These are phyloP conservation scores for Choiromyces venosus DNA, from an alignment of 495 filamentous ascomycete species.

Conservation along the genomic window DNA sequence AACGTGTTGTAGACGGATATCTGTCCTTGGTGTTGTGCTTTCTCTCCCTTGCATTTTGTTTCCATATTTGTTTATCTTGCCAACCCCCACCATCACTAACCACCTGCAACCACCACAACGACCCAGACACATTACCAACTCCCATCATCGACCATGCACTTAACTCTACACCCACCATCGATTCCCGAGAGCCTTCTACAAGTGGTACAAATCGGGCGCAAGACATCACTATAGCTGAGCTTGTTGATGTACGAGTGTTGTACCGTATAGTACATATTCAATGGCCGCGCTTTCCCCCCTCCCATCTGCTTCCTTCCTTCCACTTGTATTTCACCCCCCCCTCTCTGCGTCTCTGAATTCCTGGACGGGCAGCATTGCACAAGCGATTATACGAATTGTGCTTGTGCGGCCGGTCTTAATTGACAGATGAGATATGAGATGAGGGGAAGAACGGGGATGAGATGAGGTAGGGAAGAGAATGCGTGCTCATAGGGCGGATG, in stretches of 20 bases:
- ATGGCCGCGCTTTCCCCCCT: background rate
- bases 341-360: background rate
- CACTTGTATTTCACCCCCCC: background rate
- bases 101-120: background rate
- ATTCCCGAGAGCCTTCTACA: background rate
- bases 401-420: background rate
- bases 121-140: background rate
- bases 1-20: background rate
- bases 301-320: background rate
- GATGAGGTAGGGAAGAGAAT: background rate
- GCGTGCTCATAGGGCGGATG: background rate
- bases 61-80: background rate
- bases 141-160: background rate
- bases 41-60: background rate
- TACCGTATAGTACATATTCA: background rate
- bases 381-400: background rate
- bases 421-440: background rate
- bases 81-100: background rate
- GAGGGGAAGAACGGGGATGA: background rate
- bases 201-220: background rate
- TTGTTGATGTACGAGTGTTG: background rate
- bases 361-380: background rate
- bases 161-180: background rate
- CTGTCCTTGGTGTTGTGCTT: background rate
- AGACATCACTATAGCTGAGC: background rate